phyloP scores from a whole-genome alignment of 1,139 yeast species.

The Suhomyces kunorum region DNA sequence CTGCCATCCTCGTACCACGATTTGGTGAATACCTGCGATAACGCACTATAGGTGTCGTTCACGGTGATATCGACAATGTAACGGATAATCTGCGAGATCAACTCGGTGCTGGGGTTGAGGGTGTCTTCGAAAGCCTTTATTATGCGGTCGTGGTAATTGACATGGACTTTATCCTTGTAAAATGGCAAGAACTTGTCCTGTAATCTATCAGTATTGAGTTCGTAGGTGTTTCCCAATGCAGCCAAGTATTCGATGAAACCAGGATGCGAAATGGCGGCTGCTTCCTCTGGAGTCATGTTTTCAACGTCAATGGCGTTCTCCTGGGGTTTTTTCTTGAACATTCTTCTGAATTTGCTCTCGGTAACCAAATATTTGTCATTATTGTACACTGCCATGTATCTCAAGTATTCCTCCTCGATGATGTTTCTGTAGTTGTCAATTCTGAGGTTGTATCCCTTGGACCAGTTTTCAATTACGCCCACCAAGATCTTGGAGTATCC shows the following conservation, averaged over 20 bases:
- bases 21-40: constrained; percentile 43
- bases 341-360: constrained; percentile 45
- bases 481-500: constrained; percentile 80
- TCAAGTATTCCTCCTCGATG: constrained; percentile 58
- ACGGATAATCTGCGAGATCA: constrained; percentile 68
- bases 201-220: constrained; percentile 79
- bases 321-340: constrained; percentile 37
- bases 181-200: constrained; percentile 72
- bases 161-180: constrained; percentile 66
- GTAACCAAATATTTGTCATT: constrained; percentile 42
- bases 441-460: constrained; percentile 58
- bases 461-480: constrained; percentile 81
- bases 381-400: constrained; percentile 45
- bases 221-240: constrained; percentile 82
- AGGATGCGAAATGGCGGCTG: constrained; percentile 61
- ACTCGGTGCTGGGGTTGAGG: constrained; percentile 72
- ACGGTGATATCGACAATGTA: constrained; percentile 67
- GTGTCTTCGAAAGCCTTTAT: constrained; percentile 60
- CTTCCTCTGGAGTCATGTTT: constrained; percentile 47
- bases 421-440: constrained; percentile 60
- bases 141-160: constrained; percentile 59
- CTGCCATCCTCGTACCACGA: constrained; percentile 50
- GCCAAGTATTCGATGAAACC: constrained; percentile 81
- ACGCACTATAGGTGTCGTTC: constrained; percentile 59
- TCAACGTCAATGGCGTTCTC: constrained; percentile 35